These are phyloP conservation scores for Fusarium multiceps DNA, from an alignment of 2,329 filamentous ascomycete genomes.

Conservation along the genomic window DNA sequence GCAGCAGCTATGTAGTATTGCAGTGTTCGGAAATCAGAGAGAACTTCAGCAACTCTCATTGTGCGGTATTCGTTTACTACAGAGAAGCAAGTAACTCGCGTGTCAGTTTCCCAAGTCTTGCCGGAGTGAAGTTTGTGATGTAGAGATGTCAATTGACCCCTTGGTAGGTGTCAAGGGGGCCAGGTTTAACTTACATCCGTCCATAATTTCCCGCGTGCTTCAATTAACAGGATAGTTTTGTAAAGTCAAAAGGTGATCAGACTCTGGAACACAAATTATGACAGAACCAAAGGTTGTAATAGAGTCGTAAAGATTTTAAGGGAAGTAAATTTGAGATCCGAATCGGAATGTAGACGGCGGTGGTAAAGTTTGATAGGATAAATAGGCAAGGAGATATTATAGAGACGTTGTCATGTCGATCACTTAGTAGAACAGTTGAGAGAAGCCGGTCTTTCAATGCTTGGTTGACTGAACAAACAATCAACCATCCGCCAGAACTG, in stretches of 20 bases:
- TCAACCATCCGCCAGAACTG: conserved; percentile 27
- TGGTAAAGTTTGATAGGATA: conserved; percentile 5
- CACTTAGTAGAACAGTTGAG: conserved; percentile 37
- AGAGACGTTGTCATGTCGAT: conserved; percentile 38
- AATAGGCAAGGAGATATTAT: conserved; percentile 33
- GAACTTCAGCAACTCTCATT: conserved; percentile 69
- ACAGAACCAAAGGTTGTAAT: conserved; percentile 1
- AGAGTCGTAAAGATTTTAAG: conserved; percentile 14
- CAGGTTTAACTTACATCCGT: conserved; percentile 44
- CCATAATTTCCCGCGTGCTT: conserved; percentile 33
- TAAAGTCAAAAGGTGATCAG: conserved; percentile 6
- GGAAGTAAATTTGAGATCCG: conserved; percentile 2
- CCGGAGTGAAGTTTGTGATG: background rate
- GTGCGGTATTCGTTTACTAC: conserved; percentile 71
- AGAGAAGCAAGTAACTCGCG: conserved; percentile 8
- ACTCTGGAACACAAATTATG: conserved; percentile 2
- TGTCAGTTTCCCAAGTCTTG: conserved; percentile 35
- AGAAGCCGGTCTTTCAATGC: conserved; percentile 46
- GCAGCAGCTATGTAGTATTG: conserved; percentile 71
- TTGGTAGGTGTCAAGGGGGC: conserved; percentile 11
- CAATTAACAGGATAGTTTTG: conserved; percentile 10
- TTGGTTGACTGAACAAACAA: conserved; percentile 35
- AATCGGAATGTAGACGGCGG: conserved; percentile 17
- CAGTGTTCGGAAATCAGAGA: conserved; percentile 70
- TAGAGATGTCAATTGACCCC: conserved; percentile 14